These are phyloP conservation scores for Cyclaneusma minus DNA, from an alignment of 2,329 filamentous ascomycete genomes.

Conservation along the genomic window DNA sequence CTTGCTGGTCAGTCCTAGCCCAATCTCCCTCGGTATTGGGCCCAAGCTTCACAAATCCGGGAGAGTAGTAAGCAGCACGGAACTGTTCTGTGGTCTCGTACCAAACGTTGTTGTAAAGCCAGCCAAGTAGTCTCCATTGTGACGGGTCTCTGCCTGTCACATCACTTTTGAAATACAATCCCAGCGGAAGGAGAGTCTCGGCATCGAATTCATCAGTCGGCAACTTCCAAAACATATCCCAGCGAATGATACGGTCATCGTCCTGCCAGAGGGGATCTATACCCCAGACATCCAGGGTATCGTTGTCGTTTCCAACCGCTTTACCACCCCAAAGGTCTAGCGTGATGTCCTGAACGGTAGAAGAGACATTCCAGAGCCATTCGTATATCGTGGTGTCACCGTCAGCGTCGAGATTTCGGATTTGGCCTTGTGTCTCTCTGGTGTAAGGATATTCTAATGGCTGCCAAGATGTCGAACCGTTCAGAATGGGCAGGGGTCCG, in stretches of 20 bases:
- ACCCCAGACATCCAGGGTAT: conserved; percentile 24
- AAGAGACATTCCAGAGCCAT: conserved; percentile 22
- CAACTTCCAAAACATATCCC: conserved; percentile 29
- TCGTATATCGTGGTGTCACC: conserved; percentile 14
- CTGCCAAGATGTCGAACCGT: conserved; percentile 21
- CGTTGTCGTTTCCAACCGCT: conserved; percentile 22
- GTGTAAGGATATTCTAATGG: conserved; percentile 27
- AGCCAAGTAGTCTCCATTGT: conserved; percentile 33
- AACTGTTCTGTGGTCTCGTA: conserved; percentile 34
- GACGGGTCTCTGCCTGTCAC: conserved; percentile 32
- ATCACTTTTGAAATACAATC: conserved; percentile 28
- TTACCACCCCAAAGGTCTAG: conserved; percentile 27
- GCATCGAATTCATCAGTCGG: conserved; percentile 25
- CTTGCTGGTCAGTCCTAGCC: conserved; percentile 26
- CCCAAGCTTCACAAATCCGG: conserved; percentile 29
- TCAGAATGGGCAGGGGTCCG: conserved; percentile 30
- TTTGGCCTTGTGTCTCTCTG: conserved; percentile 21
- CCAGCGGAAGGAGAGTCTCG: conserved; percentile 27
- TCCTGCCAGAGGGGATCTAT: conserved; percentile 27
- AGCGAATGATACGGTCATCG: conserved; percentile 24
- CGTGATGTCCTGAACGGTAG: conserved; percentile 25
- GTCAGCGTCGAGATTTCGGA: conserved; percentile 25
- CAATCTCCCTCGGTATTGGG: conserved; percentile 32
- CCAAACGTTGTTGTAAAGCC: conserved; percentile 37
- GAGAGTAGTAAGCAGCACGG: conserved; percentile 24